Conservation (phyloP, 2,329 filamentous ascomycete genomes). For the Intubia oerlemansii region DNA sequence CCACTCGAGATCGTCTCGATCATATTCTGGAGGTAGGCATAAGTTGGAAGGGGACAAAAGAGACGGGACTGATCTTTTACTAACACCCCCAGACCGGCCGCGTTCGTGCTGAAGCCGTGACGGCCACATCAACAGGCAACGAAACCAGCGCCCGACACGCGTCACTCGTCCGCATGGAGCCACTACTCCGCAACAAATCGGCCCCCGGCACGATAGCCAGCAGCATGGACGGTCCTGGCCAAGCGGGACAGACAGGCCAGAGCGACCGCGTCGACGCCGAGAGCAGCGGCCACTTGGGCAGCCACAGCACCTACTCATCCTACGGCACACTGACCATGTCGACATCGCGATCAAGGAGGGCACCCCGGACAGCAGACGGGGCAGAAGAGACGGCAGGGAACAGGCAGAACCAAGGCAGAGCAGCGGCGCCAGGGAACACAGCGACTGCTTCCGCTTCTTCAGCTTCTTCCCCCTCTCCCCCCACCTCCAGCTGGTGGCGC, state of each 20-base stretch:
- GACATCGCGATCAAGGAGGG: constrained; percentile 1
- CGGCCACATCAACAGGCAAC: constrained; percentile 4
- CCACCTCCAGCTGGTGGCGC: constrained; percentile 28
- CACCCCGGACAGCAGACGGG: too few relatives aligned
- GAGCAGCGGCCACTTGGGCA: constrained; percentile 7
- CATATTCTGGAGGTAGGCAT: constrained; percentile 15
- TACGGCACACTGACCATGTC: constrained; percentile 2
- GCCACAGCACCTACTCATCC: constrained; percentile 3
- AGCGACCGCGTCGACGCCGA: constrained; percentile 6
- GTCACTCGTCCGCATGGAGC: constrained; percentile 6
- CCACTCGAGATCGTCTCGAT: constrained; percentile 13
- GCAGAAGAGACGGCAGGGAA: background rate
- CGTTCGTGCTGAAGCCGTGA: background rate
- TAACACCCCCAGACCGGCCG: constrained; percentile 11
- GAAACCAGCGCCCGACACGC: constrained; percentile 2
- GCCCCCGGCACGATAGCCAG: constrained; percentile 5
- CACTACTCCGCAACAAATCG: constrained; percentile 6
- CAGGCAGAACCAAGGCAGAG: background rate
- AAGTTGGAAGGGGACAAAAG: too few relatives aligned
- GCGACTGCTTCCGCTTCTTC: background rate
- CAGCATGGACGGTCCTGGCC: too few relatives aligned
- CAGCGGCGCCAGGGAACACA: background rate
- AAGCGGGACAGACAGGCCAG: constrained; percentile 3
- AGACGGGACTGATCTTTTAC: constrained; percentile 11
- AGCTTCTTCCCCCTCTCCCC: too few relatives aligned